Evolutionary conservation across 805 yeast species (phyloP), one percentile per base, ranked within the genome.

Genomic region (Candida stauntonica): DNA sequence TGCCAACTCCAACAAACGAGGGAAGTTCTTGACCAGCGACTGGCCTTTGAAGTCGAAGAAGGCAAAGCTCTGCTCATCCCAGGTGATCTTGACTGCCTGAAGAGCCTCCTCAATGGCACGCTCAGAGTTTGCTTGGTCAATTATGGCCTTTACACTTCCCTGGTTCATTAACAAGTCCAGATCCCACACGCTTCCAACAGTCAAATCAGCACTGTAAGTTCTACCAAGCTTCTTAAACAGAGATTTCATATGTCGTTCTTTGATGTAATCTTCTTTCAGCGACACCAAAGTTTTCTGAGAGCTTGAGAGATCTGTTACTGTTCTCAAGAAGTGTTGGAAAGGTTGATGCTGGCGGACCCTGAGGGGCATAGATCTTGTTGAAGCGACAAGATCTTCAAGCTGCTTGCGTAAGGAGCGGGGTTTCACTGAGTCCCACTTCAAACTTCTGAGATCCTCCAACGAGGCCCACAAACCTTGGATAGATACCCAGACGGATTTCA

Each of bases 101-200:
- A 91, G 54, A 5, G 79, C 72, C 9, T 70, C 74, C 36, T 82
- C 85, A 3, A 91, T 62, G 0, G 74, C 65, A 41, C 72, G 67
- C 53, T 91, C 97, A 3, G 86, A 82, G 42, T 74, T 75, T 0
- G 97, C 96, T 41, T 72, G 74, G 1, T 67, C 66, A 2, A 86
- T 48, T 0, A 82, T 58, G 0, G 70, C 59, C 28, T 68, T 70
- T 6, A 89, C 61, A 0, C 54, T 42, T 2, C 47, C 46, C 31
- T 72, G 75, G 55, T 84, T 72, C 3, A 61, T 42, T 0, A 44
- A 18, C 13, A 83, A 55, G 29, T 79, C 62, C 31, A 87, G 57
- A 26, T 68, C 68, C 75, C 91, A 71, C 2, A 89, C 72, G 45
- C 81, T 74, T 34, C 61, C 58, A 14, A 58, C 29, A 1, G 60